Percentiles rank a stretch among this genome's conserved stretches.
These are phyloP conservation scores for Ceratobasidium sp. DNA, from an alignment of 1,284 basidiomycete genomes.

Conservation along the genomic window DNA sequence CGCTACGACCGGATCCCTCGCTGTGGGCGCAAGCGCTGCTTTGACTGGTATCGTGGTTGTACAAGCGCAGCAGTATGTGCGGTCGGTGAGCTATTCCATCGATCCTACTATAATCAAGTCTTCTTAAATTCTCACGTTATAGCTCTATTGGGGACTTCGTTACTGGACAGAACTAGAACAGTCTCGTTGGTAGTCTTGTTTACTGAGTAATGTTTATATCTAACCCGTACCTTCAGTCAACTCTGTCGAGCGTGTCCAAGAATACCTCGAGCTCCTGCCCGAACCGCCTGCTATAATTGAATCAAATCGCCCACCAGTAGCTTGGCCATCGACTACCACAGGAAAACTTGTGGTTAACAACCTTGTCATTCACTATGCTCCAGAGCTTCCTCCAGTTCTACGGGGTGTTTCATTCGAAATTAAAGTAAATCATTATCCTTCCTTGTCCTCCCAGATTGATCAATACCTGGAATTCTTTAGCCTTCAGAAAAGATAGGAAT, in stretches of 20 bases:
- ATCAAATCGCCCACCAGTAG: constrained; percentile 77
- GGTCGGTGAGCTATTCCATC: neutral
- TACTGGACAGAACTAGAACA: constrained; percentile 50
- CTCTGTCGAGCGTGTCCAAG: constrained; percentile 87
- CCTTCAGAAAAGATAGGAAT: constrained; percentile 79
- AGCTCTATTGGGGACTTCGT: neutral
- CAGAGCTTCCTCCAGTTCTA: constrained; percentile 85
- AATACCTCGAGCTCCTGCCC: constrained; percentile 89
- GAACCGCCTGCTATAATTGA: constrained; percentile 82
- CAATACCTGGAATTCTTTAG: constrained; percentile 54
- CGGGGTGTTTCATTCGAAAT: constrained; percentile 74
- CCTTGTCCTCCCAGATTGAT: too few relatives aligned
- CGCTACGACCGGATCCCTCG: constrained; percentile 63
- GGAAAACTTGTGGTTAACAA: constrained; percentile 71
- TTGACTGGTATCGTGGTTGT: constrained; percentile 22
- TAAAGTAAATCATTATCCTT: constrained; percentile 58
- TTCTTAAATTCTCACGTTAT: neutral
- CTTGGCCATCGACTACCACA: constrained; percentile 77
- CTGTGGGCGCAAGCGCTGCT: constrained; percentile 18
- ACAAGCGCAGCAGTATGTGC: constrained; percentile 18
- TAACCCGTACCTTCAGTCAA: too few relatives aligned
- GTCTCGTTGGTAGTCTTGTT: constrained; percentile 49
- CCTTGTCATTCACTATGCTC: constrained; percentile 83
- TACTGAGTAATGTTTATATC: too few relatives aligned
- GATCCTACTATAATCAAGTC: neutral